These are phyloP conservation scores for Beauveria asiatica DNA, from an alignment of 2,329 filamentous ascomycete genomes.

Conservation along the genomic window DNA sequence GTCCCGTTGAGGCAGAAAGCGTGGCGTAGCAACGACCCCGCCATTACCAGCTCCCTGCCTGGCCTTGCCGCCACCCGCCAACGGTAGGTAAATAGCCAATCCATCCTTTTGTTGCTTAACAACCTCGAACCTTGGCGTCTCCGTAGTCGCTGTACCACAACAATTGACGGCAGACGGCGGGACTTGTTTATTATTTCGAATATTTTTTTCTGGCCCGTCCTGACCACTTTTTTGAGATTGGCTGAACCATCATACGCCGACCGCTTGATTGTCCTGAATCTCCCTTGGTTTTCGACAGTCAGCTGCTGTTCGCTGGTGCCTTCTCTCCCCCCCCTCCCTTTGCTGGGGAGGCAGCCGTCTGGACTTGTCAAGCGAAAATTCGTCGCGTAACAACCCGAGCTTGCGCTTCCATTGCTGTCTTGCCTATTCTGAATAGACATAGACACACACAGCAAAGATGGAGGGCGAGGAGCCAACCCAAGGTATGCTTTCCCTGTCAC, in stretches of 20 bases:
- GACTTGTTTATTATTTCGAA: too few relatives aligned
- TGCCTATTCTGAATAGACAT: not conserved
- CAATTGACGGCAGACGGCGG: not conserved
- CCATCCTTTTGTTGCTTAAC: constrained; percentile 4
- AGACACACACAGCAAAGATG: constrained; percentile 23
- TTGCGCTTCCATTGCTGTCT: not conserved
- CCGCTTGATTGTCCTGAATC: not conserved
- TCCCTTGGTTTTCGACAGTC: not conserved
- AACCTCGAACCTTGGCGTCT: not conserved
- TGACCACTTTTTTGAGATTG: too few relatives aligned
- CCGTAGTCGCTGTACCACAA: not conserved
- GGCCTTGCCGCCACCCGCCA: not conserved
- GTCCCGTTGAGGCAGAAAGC: not conserved
- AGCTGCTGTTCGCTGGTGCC: not conserved
- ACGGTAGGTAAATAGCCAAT: constrained; percentile 13
- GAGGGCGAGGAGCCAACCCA: constrained; percentile 37
- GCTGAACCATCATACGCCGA: not conserved
- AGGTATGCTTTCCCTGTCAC: constrained; percentile 21
- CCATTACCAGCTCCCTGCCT: not conserved
- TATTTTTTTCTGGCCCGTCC: too few relatives aligned
- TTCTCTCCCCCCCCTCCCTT: not conserved
- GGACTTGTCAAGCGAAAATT: not conserved
- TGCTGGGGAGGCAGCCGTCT: not conserved
- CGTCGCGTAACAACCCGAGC: not conserved
- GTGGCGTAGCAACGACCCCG: not conserved